Evolutionary conservation across 2,329 filamentous ascomycete genomes (phyloP), one percentile per base, ranked within the genome.

Genomic region (Corinectria fuckeliana): DNA sequence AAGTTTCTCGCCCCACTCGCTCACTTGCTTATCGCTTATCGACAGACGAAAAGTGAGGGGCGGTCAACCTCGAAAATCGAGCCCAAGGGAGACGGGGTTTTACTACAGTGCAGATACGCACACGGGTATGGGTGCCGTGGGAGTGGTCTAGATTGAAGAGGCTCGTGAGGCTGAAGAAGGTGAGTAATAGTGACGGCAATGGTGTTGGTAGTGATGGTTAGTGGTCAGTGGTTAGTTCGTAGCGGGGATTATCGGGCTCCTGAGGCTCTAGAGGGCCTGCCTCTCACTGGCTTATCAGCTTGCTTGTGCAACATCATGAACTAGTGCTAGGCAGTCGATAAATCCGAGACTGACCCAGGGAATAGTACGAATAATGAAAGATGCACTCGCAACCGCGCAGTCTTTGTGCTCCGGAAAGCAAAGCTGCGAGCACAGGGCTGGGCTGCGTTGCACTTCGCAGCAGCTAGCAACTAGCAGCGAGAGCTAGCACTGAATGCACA

Each of bases 11-110:
- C 20, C 34, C n/a, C 32, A 8, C 25, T 18, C 16, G 42, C 53
- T 49, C 53, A 28, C 58, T 30, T 34, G 25, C 58, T 61, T 61
- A 56, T 61, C 58, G 53, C 53, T 61, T 61, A 61, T 61, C 58
- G 58, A 61, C 57, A 54, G 58, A 61, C 53, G 49, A 30, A 48
- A 51, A 47, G 38, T 25, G 34, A 41, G 21, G 36, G 14, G 34
- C 50, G 50, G 20, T 41, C 28, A 36, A 25, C 11, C 20, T 49
- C 9, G 18, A 44, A 23, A 7, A 14, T 8, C 23, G 13, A 44
- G 25, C n/a, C n/a, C 41, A 26, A 44, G 14, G 23, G 23, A 44
- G 25, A n/a, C n/a, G n/a, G 23, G 10, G 11, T 26, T 28, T 26
- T 7, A 26, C 26, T n/a, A n/a, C 23, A 26, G 41, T 26, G 11